Evolutionary conservation across 164 flowering plant species (phyloP), one percentile per base, ranked within the genome.

Genomic region (Tinospora cordifolia): DNA sequence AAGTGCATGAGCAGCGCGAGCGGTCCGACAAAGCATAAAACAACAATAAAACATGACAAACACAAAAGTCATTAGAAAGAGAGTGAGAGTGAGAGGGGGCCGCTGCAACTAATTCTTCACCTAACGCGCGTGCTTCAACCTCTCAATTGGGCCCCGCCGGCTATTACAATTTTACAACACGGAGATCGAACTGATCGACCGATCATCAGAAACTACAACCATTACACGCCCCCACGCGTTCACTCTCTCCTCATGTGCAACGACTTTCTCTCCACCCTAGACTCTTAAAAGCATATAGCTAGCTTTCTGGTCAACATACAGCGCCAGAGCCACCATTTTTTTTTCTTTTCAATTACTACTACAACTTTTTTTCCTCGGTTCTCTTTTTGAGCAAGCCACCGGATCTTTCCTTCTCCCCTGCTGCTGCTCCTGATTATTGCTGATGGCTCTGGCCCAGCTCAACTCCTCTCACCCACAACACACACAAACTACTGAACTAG

Each of bases 181-280:
- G 24, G 10, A 30, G 36, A 30, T 30, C 36, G n/a, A n/a, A n/a
- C n/a, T n/a, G n/a, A n/a, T n/a, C n/a, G n/a, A n/a, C n/a, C n/a
- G 60, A 54, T 54, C 21, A 54, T 54, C 60, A 54, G 24, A 19
- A 54, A 30, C 36, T 30, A 30, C 36, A 30, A 30, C 54, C 54
- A 47, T 47, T 21, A 54, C 60, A 19, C 41, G 15, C 41, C 40
- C 36, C 68, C 51, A 67, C 3, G 69, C 58, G 30, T 46, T 67
- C 54, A 46, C 11, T 44, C 26, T 44, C 26, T 40, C 36, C 22
- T 46, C n/a, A 3, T 41, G 57, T 11, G n/a, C n/a, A n/a, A n/a
- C n/a, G 34, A 67, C 69, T 66, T 66, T 67, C 36, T 67, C 58
- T 67, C 69, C 21, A 26, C 21, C 57, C 69, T 34, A 67, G 49